Conservation (phyloP, 108 stramenopile genomes). For the Cyclostephanos invisitatus region DNA sequence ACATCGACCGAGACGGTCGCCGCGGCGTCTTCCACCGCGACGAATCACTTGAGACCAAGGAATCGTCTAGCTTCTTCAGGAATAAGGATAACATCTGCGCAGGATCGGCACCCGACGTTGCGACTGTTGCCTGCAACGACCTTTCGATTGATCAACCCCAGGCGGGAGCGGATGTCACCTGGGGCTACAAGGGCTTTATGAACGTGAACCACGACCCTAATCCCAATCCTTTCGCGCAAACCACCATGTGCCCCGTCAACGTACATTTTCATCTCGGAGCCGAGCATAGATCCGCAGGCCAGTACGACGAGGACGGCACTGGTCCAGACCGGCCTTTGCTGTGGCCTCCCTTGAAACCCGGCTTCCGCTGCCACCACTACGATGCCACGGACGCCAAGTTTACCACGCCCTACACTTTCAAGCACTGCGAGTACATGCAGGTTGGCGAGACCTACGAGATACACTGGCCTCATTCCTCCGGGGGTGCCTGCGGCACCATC, state of each 20-base stretch:
- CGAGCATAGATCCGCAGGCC: conserved; percentile 62
- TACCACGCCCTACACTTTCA: conserved; percentile 36
- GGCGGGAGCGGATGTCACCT: no score
- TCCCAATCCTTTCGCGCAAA: no score
- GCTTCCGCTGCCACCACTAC: conserved; percentile 43
- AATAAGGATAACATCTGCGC: no score
- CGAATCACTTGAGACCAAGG: no score
- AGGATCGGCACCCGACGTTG: no score
- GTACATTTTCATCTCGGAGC: conserved; percentile 75
- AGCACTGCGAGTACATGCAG: conserved; percentile 48
- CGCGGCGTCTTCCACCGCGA: no score
- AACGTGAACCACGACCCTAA: no score
- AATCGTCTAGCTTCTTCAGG: no score
- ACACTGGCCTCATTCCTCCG: conserved; percentile 55
- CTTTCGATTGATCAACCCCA: no score
- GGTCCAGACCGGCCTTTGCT: not conserved
- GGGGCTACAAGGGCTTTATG: no score
- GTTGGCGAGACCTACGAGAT: conserved; percentile 58
- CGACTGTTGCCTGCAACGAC: no score
- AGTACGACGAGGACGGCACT: conserved; percentile 41
- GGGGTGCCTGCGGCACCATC: conserved; percentile 45
- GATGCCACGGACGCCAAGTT: conserved; percentile 29
- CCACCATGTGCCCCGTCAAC: conserved; percentile 53
- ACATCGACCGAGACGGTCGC: no score
- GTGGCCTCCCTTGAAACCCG: not conserved